Evolutionary conservation across 192 early-diverging fungal genomes (phyloP), one percentile per base, ranked within the genome.

Genomic region (Rhizophagus prolifer): DNA sequence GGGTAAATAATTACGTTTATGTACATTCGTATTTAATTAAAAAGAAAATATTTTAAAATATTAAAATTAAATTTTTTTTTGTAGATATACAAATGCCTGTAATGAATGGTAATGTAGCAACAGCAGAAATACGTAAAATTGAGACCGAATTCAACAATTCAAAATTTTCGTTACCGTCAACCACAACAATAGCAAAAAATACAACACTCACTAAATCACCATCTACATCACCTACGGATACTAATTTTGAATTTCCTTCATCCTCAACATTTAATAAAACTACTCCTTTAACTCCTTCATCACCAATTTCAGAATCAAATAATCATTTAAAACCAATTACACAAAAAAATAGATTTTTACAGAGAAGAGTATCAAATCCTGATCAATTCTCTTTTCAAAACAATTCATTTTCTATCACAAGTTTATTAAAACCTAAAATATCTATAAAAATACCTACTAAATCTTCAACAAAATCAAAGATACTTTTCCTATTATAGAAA

Each of bases 101-200:
- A 21, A 85, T 85, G 84, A 81, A 85, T 50, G 84, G 84, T 41
- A 83, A 85, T 38, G 44, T 80, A 70, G 84, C 84, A 25, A 85
- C 82, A 9, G 76, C 79, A 34, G 72, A 50, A 66, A 85, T 85
- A 36, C 82, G 84, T 44, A 78, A 80, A 63, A 78, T 81, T 77
- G 84, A 85, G 54, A 62, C 70, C 34, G 64, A 62, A 13, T 54
- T 47, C 16, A 73, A 68, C 21, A 31, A 75, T 70, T 26, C 36
- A 1, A 59, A 66, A 21, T 69, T 47, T 13, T 59, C 14, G 8
- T 54, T 34, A 7, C 5, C 14, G 13, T n/a, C 25, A 8, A 21
- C 36, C 6, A 0, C 36, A 38, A 38, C 7, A 38, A 38, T 6
- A 38, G 7, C 36, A 38, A 38, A 7, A 8, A 8, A 38, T 21